Base-by-base conservation (phyloP, 2,329 filamentous ascomycete genomes). In the Verticillium nonalfalfae region DNA sequence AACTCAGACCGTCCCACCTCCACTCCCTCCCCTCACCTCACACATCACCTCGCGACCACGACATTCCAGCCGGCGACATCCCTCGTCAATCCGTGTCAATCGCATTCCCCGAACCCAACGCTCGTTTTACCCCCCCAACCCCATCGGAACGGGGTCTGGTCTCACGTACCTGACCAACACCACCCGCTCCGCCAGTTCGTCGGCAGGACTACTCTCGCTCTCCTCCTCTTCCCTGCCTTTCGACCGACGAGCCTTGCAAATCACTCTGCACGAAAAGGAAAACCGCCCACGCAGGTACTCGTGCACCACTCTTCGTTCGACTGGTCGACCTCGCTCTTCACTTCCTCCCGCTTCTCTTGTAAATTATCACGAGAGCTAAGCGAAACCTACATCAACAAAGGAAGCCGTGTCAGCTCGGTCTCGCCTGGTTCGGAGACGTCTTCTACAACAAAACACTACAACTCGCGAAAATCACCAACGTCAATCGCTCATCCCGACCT, bases 181-280 rank as follows among this genome's bases (percentile, higher is more conserved):
- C 45, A 58, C 57, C 57, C 50, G n/a, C 38, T 38, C 33, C 36
- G 18, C 21, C 56, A n/a, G 18, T 36, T 26, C 38, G 36, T 18
- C 39, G 57, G 57, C 57, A 58, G 57, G 57, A 26, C 57, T 50
- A 58, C 57, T 45, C 39, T 58, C 57, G 57, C 57, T 58, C 45
- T 58, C 57, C 26, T 26, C 21, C 26, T 58, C 45, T 58, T 26
- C 57, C 36, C 39, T 40, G 57, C 57, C 57, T 39, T 38, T 15
- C 56, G n/a, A 45, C 21, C 36, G 35, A 15, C 26, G n/a, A 21
- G 14, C 35, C 55, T n/a, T 31, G 18, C 26, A 31, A 21, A 36
- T 34, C 21, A 57, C 33, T 10, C 34, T 15, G 34, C 55, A 56
- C 31, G 39, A 36, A 9, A 36, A 9, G 35, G 5, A 9, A 36